Evolutionary conservation across 2,329 filamentous ascomycete genomes (phyloP).

Genomic region (Aspergillus niger): DNA sequence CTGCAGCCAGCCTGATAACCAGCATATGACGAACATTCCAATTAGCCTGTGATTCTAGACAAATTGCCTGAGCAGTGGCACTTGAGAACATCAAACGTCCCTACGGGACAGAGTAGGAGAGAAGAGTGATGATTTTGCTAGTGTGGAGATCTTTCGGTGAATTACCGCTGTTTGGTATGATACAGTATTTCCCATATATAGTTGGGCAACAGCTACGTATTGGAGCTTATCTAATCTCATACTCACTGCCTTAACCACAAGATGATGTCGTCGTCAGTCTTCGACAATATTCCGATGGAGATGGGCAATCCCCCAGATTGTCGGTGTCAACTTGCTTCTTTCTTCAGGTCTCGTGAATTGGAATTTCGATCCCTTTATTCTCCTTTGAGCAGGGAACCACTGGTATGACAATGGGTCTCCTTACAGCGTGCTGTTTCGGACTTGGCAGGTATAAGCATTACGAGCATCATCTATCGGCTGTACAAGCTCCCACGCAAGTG

Average conservation of each 20-base stretch:
- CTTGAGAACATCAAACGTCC: not conserved
- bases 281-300: not conserved
- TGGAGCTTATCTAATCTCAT: conserved; percentile 3
- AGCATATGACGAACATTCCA: not conserved
- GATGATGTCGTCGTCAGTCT: not conserved
- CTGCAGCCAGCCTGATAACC: not conserved
- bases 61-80: not conserved
- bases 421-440: not conserved
- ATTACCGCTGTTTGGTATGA: conserved; percentile 1
- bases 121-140: not conserved
- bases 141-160: not conserved
- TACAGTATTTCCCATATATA: conserved; percentile 2
- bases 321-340: not conserved
- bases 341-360: too few relatives aligned
- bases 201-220: not conserved
- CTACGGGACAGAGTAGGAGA: not conserved
- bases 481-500: not conserved
- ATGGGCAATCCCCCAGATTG: not conserved
- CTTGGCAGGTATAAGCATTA: not conserved
- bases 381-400: not conserved
- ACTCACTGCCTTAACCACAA: not conserved
- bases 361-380: not conserved
- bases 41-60: not conserved
- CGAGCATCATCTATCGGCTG: conserved; percentile 1
- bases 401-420: not conserved